Evolutionary conservation across 305 asterid genomes (phyloP).

Genomic region (Coffea humblotiana): DNA sequence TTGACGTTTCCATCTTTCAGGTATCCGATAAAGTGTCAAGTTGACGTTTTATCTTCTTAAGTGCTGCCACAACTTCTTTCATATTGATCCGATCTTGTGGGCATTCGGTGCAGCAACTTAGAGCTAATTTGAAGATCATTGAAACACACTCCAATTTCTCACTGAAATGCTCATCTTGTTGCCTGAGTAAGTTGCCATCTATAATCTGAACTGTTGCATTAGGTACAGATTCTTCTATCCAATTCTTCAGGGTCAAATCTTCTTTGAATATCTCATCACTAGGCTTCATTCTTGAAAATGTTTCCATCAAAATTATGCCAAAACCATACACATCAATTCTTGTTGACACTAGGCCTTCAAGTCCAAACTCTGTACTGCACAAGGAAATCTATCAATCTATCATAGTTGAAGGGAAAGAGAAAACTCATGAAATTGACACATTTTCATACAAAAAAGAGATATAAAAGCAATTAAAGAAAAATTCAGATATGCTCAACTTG

Average conservation of each 20-base stretch:
- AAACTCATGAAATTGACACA: too few relatives aligned
- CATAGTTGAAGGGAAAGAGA: not conserved
- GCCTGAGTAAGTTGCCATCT: constrained; percentile 11
- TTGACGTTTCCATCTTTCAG: too few relatives aligned
- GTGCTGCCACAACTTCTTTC: constrained; percentile 16
- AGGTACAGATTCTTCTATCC: constrained; percentile 13
- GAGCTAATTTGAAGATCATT: constrained; percentile 19
- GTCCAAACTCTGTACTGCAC: constrained; percentile 16
- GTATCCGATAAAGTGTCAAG: not conserved
- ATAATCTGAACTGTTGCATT: not conserved
- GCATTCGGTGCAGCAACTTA: constrained; percentile 7
- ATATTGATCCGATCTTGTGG: constrained; percentile 13
- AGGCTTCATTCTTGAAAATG: constrained; percentile 18
- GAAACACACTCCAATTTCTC: constrained; percentile 15
- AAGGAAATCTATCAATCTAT: not conserved
- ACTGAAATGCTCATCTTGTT: not conserved
- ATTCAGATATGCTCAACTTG: constrained; percentile 19
- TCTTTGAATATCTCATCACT: constrained; percentile 8
- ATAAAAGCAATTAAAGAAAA: too few relatives aligned
- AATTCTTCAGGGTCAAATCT: constrained; percentile 12
- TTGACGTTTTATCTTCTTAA: constrained; percentile 5
- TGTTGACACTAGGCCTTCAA: constrained; percentile 21
- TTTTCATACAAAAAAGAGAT: too few relatives aligned
- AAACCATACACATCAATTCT: constrained; percentile 7
- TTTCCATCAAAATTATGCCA: constrained; percentile 29